A percentile compares a stretch with the other conserved stretches of the same genome.
Evolutionary conservation across 495 filamentous ascomycete genomes (phyloP).

Genomic region (Neurospora sp.): DNA sequence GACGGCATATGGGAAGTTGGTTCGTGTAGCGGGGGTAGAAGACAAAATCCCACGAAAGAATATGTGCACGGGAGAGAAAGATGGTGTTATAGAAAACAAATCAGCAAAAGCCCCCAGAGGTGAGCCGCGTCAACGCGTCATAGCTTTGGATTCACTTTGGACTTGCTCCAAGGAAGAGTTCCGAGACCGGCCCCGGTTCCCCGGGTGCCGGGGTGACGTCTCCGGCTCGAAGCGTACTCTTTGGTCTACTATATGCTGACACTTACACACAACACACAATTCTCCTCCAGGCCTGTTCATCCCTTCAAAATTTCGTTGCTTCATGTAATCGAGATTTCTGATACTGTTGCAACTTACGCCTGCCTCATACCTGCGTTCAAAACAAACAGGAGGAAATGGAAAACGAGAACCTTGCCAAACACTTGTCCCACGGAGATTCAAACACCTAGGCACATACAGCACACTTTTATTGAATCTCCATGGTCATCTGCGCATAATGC

Average conservation of each 20-base stretch:
- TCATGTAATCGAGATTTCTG: neutral
- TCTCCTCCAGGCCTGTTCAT: neutral
- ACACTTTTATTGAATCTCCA: neutral
- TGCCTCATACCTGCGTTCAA: neutral
- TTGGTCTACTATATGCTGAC: neutral
- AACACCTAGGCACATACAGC: no score
- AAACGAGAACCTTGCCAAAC: neutral
- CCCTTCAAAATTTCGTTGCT: neutral
- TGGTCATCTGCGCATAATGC: no score
- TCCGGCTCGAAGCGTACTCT: neutral
- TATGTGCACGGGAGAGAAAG: neutral
- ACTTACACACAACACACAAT: rapidly evolving
- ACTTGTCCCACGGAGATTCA: neutral
- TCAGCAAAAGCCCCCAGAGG: neutral
- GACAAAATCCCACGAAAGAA: neutral
- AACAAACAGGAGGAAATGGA: neutral
- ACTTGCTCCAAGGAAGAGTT: neutral
- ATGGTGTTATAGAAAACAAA: neutral
- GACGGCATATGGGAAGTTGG: neutral
- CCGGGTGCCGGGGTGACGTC: neutral
- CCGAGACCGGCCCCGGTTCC: neutral
- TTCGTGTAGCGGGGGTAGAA: neutral
- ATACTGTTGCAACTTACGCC: neutral
- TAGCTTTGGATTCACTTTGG: neutral
- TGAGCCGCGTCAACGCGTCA: neutral